Evolutionary conservation across 805 yeast genomes (phyloP).

Genomic region (Monosporozyma servazzii): DNA sequence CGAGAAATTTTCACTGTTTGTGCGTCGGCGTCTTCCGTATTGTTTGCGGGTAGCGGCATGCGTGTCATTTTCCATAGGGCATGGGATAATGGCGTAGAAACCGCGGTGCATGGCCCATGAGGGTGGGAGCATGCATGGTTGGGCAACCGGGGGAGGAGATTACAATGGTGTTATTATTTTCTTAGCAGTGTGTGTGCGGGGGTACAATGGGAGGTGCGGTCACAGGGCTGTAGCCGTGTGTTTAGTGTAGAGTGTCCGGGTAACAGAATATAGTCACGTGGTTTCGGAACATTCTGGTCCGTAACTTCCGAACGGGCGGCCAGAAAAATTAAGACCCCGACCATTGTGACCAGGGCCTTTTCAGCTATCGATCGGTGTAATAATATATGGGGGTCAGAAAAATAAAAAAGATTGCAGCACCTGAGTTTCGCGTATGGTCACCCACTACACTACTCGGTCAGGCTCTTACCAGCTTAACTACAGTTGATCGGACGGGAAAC

Average conservation of each 20-base stretch:
- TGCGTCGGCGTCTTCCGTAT: not conserved
- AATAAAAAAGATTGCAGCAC: conserved; percentile 41
- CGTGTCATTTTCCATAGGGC: no score
- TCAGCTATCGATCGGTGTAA: not conserved
- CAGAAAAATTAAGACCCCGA: not conserved
- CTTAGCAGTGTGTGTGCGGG: not conserved
- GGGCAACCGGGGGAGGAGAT: not conserved
- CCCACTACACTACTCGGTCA: conserved; percentile 50
- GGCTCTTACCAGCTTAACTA: conserved; percentile 51
- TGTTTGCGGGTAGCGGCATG: no score
- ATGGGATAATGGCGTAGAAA: no score
- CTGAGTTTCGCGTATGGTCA: conserved; percentile 50
- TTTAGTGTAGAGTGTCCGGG: no score
- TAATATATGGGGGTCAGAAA: conserved; percentile 10
- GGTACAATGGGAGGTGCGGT: no score
- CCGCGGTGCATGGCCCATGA: no score
- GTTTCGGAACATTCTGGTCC: not conserved
- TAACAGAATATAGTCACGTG: no score
- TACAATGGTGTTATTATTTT: not conserved
- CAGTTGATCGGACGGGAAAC: conserved; percentile 56
- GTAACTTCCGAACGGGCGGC: not conserved
- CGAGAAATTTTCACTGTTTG: not conserved
- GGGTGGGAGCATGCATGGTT: not conserved
- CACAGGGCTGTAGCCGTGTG: no score
- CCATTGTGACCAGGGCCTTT: not conserved